Evolutionary conservation across 2,329 filamentous ascomycete genomes (phyloP).

Genomic region (Dothideomycetes sp.): DNA sequence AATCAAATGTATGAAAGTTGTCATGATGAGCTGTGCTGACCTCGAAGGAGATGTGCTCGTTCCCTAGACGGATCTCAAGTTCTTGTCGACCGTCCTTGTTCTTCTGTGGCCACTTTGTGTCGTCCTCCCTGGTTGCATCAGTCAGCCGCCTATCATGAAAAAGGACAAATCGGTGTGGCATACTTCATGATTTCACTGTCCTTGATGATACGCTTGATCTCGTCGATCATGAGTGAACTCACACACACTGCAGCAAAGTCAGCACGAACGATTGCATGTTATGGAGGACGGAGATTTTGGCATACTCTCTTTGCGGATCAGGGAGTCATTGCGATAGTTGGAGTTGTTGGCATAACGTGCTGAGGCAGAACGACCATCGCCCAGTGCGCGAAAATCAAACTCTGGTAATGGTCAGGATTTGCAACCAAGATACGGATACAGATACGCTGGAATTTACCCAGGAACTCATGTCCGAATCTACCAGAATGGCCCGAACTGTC

Average conservation of each 20-base stretch:
- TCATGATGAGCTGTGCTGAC: constrained; percentile 38
- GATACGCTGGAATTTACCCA: constrained; percentile 51
- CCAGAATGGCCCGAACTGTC: constrained; percentile 89
- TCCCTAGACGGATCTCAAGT: constrained; percentile 85
- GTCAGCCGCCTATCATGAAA: no score
- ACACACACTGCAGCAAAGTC: constrained; percentile 67
- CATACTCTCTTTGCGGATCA: constrained; percentile 99
- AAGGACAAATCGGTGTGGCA: no score
- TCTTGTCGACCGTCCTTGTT: constrained; percentile 98
- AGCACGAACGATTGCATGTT: no score
- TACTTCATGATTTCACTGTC: constrained; percentile 96
- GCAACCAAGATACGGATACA: background rate
- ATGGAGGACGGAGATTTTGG: background rate
- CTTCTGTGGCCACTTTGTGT: constrained; percentile 97
- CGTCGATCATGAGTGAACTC: constrained; percentile 77
- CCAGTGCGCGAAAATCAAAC: constrained; percentile 89
- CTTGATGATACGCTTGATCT: constrained; percentile 96
- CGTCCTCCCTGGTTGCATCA: constrained; percentile 65
- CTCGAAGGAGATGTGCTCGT: constrained; percentile 97
- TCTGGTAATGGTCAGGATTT: constrained; percentile 46
- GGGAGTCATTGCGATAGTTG: constrained; percentile 96
- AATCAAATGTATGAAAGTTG: background rate
- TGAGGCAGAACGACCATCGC: constrained; percentile 85
- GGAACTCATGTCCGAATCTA: constrained; percentile 94
- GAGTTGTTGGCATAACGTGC: constrained; percentile 98